Conservation (phyloP, 1,284 basidiomycete species). For the Flammula alnicola region DNA sequence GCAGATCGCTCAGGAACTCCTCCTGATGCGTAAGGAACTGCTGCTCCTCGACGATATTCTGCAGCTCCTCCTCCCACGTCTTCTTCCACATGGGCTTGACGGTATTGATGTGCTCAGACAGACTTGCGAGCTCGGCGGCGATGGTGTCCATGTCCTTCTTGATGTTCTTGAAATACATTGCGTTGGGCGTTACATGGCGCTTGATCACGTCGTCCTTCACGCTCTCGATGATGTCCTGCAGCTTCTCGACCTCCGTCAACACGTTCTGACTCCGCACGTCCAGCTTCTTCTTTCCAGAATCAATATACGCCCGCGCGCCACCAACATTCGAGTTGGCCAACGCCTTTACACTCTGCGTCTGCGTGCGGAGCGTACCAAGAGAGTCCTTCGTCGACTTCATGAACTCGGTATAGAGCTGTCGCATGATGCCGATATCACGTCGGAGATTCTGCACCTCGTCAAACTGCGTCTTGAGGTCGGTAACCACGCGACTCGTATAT, state of each 20-base stretch:
- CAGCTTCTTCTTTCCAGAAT: slow-evolving; percentile 89
- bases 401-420: slow-evolving; percentile 94
- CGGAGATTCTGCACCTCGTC: slow-evolving; percentile 94
- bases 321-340: slow-evolving; percentile 84
- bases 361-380: slow-evolving; percentile 75
- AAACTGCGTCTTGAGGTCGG: slow-evolving; percentile 88
- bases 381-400: slow-evolving; percentile 89
- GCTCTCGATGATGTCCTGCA: slow-evolving; percentile 91
- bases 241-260: slow-evolving; percentile 91
- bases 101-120: slow-evolving; percentile 86
- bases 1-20: slow-evolving; percentile 85
- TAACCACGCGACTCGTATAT: slow-evolving; percentile 72
- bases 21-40: slow-evolving; percentile 92
- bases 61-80: slow-evolving; percentile 96
- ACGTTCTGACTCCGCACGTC: slow-evolving; percentile 89
- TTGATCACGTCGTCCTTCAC: slow-evolving; percentile 93
- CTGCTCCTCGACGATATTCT: slow-evolving; percentile 97
- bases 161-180: slow-evolving; percentile 73
- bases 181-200: slow-evolving; percentile 86
- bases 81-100: slow-evolving; percentile 98
- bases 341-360: slow-evolving; percentile 87
- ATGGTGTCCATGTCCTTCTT: slow-evolving; percentile 78
- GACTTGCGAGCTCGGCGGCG: slow-evolving; percentile 72
- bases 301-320: slow-evolving; percentile 87
- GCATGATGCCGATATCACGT: slow-evolving; percentile 90